Base-by-base conservation (phyloP, 1,284 basidiomycete genomes). In the Sporisorium exsertum region DNA sequence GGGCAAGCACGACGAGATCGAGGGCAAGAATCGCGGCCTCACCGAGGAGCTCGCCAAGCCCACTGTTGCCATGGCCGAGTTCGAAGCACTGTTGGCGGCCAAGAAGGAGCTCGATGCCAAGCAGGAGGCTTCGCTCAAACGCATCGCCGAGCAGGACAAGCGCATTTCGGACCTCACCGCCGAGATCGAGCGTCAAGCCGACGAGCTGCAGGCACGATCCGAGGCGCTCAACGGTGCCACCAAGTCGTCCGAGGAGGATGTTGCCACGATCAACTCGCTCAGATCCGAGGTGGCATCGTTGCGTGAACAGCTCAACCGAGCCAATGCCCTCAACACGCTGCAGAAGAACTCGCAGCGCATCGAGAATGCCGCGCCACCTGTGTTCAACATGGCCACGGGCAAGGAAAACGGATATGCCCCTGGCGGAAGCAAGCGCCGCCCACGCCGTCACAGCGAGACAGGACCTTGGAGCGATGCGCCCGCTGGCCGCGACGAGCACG, bases 301-400 rank as follows among this genome's bases (percentile, higher is more conserved):
- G 56, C 93, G 94, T 68, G 97, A 99, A 85, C 96, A 99, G 86
- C 91, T 99, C 75, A 95, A 95, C 82, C 91, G 97, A 32, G 92
- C 95, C 22, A 94, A 94, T 82, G 94, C 96, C 6, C 72, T 84
- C 60, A 81, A 81, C 72, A 79, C 80, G 18, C 60, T 83, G 61
- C 75, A 81, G 64, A 83, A 84, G 75, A 84, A 83, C 64, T 79
- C 78, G 53, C 70, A 81, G 52, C 80, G 81, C n/a, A 80, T 81
- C 68, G 81, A 81, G 71, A 81, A 79, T 49, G 80, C 80, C 13
- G 78, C 72, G 10, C 80, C 80, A 20, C 81, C 81, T 5, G 78
- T 79, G 18, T 81, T 82, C 62, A 79, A 82, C 73, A 80, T 81
- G 78, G 62, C 81, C 13, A 81, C 81, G 22, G 80, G 81, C 54